A percentile compares a stretch with the other conserved stretches of the same genome.
Conservation (phyloP, 257 asterid species). For the Datura wrightii region DNA sequence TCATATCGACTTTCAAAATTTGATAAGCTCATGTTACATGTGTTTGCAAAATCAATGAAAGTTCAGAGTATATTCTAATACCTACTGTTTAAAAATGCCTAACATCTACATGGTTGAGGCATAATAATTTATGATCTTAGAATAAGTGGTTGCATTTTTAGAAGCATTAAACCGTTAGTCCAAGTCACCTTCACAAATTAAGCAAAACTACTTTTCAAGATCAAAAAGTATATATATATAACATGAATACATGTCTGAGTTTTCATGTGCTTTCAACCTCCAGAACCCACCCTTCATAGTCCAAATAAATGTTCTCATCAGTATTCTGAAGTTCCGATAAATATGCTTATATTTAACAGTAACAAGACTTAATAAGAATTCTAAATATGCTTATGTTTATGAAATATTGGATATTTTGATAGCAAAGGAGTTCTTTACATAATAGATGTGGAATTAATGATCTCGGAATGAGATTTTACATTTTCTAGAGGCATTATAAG, state of each 20-base stretch:
- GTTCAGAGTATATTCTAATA: slow-evolving; percentile 7
- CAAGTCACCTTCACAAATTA: slow-evolving; percentile 27
- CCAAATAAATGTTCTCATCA: slow-evolving; percentile 13
- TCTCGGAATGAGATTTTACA: neutral
- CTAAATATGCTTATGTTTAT: too few species aligned
- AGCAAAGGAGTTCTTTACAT: neutral
- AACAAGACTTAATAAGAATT: neutral
- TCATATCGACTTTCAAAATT: slow-evolving; percentile 14
- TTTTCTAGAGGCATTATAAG: slow-evolving; percentile 7
- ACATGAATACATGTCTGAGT: neutral
- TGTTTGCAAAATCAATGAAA: slow-evolving; percentile 14
- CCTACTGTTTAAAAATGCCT: neutral
- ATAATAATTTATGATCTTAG: slow-evolving; percentile 2
- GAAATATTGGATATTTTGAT: neutral
- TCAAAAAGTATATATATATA: neutral
- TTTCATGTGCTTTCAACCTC: slow-evolving; percentile 22
- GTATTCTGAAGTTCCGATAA: slow-evolving; percentile 12
- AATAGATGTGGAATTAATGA: neutral
- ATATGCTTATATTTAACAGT: slow-evolving; percentile 21
- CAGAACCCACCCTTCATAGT: slow-evolving; percentile 6
- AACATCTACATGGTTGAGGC: slow-evolving; percentile 22
- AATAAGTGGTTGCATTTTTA: slow-evolving; percentile 1
- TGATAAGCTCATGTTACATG: neutral
- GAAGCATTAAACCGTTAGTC: neutral
- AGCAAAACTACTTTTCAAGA: slow-evolving; percentile 9